phyloP scores from a whole-genome alignment of 225 moss, liverwort and hornwort species.

The Rhytidiadelphus loreus region DNA sequence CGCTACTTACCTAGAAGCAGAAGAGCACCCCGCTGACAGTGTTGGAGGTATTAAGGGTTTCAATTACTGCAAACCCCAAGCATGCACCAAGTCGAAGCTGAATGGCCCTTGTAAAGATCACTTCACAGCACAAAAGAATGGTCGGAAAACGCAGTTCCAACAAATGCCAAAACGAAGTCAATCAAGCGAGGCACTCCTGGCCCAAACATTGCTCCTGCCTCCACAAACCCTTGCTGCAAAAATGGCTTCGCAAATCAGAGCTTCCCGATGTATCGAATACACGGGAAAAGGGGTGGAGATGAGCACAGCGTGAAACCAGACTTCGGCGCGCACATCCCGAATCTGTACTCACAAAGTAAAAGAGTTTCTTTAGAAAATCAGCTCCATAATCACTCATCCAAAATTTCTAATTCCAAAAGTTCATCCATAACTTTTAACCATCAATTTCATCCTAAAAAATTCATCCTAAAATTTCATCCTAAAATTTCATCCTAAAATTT shows the following conservation, averaged over 20 bases:
- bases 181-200: not conserved
- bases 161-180: not conserved
- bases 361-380: not conserved
- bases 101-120: not conserved
- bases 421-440: not conserved
- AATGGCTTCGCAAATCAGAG: accelerated
- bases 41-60: not conserved
- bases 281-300: not conserved
- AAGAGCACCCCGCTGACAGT: too few relatives aligned
- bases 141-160: not conserved
- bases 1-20: not conserved
- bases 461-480: too few relatives aligned
- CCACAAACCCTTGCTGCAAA: not conserved
- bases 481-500: not conserved
- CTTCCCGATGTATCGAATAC: not conserved
- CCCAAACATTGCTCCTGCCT: too few relatives aligned
- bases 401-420: not conserved
- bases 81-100: not conserved
- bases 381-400: not conserved
- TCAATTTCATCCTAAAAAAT: too few relatives aligned
- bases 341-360: not conserved
- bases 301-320: not conserved
- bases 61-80: not conserved
- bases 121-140: not conserved
- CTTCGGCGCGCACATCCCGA: not conserved